Evolutionary conservation across 768 basidiomycete genomes (phyloP).

Genomic region (Phallus indusiatus): DNA sequence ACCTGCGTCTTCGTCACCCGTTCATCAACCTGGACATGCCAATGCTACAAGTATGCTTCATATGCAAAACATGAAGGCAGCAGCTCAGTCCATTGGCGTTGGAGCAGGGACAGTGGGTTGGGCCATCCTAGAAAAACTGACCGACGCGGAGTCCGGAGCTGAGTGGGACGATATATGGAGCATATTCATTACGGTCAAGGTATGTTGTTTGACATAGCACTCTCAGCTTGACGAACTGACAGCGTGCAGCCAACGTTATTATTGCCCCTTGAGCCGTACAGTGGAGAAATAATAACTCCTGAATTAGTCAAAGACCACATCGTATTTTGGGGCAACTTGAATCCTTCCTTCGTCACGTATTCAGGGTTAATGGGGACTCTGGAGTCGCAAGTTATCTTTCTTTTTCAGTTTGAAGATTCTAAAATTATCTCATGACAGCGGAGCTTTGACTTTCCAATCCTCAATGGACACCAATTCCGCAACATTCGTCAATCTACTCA

Average conservation of each 20-base stretch:
- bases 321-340: conserved; percentile 47
- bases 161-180: conserved; percentile 70
- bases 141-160: conserved; percentile 34
- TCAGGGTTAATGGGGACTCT: conserved; percentile 76
- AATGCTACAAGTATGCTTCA: conserved; percentile 63
- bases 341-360: conserved; percentile 56
- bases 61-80: conserved; percentile 63
- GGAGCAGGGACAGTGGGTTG: conserved; percentile 59
- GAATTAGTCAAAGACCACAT: conserved; percentile 84
- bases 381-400: conserved; percentile 36
- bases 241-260: conserved; percentile 64
- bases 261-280: conserved; percentile 56
- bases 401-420: neutral
- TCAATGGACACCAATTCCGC: conserved; percentile 32
- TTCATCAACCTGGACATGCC: conserved; percentile 39
- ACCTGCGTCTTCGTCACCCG: conserved; percentile 24
- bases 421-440: conserved; percentile 18
- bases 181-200: conserved; percentile 57
- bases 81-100: conserved; percentile 58
- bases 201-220: conserved; percentile 20
- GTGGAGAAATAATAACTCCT: conserved; percentile 48
- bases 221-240: neutral
- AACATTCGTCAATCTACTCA: conserved; percentile 30
- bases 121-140: conserved; percentile 68
- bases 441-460: conserved; percentile 34